These are phyloP conservation scores for Eremochloa ophiuroides DNA, from an alignment of 176 grass and related monocot genomes.

Conservation along the genomic window DNA sequence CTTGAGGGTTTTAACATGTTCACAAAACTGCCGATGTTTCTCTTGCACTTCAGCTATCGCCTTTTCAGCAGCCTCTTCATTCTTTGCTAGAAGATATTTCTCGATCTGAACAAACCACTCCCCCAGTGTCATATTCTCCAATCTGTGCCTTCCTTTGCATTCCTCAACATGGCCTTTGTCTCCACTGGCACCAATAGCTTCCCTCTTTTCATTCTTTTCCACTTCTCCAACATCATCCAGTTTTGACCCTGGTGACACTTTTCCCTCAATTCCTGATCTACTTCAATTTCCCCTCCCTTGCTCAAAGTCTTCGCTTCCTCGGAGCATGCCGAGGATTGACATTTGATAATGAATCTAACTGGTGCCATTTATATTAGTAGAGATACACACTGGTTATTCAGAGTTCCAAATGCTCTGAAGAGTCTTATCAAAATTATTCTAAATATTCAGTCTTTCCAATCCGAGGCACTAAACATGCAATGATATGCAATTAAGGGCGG, in stretches of 20 bases:
- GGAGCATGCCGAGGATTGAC: neutral
- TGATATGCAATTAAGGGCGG: too few relatives aligned
- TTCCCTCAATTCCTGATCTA: neutral
- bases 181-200: neutral
- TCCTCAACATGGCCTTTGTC: neutral
- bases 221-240: constrained; percentile 15
- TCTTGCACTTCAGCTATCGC: constrained; percentile 42
- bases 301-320: neutral
- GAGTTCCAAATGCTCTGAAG: too few relatives aligned
- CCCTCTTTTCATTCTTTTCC: constrained; percentile 12
- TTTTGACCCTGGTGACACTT: neutral
- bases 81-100: constrained; percentile 37
- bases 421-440: too few relatives aligned
- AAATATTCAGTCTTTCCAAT: too few relatives aligned
- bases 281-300: neutral
- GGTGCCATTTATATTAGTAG: too few relatives aligned
- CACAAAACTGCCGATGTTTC: constrained; percentile 26
- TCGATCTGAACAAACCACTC: constrained; percentile 77
- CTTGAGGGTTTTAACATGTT: constrained; percentile 34
- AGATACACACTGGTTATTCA: too few relatives aligned
- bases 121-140: constrained; percentile 71
- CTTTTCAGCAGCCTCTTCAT: constrained; percentile 52
- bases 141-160: neutral
- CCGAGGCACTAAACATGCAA: too few relatives aligned
- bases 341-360: too few relatives aligned